These are phyloP conservation scores for Penicillium lagena DNA, from an alignment of 495 filamentous ascomycete species.

Conservation along the genomic window DNA sequence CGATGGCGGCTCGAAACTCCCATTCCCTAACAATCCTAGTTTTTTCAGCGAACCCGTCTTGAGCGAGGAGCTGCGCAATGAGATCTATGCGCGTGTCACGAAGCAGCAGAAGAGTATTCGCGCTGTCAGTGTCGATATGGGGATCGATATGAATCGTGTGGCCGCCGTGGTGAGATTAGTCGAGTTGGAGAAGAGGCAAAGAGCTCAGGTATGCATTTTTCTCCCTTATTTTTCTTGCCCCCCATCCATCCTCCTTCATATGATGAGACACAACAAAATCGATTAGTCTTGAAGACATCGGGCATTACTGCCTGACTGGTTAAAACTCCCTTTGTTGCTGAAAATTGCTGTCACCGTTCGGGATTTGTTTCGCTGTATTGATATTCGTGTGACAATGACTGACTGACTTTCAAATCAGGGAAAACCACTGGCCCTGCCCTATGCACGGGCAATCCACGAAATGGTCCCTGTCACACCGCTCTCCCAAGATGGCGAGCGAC, in stretches of 20 bases:
- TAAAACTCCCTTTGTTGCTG: constrained; percentile 45
- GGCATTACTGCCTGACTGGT: constrained; percentile 49
- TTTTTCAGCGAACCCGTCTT: constrained; percentile 72
- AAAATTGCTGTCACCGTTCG: too few relatives aligned
- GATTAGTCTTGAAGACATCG: constrained; percentile 99
- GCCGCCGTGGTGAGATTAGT: constrained; percentile 85
- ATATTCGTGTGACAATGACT: constrained; percentile 2
- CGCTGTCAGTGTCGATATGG: constrained; percentile 67
- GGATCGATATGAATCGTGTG: constrained; percentile 80
- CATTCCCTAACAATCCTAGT: constrained; percentile 69
- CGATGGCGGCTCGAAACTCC: constrained; percentile 21
- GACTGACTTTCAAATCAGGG: constrained; percentile 44
- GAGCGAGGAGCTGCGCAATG: constrained; percentile 65
- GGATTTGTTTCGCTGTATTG: background rate
- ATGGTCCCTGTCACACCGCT: constrained; percentile 68
- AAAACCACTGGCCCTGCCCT: constrained; percentile 69
- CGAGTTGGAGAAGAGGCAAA: constrained; percentile 75
- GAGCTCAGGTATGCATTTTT: constrained; percentile 50
- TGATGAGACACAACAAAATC: constrained; percentile 72
- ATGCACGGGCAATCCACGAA: constrained; percentile 63
- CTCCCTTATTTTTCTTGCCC: background rate
- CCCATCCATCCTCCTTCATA: constrained; percentile 21
- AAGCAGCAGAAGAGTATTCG: constrained; percentile 60
- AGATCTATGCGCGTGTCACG: constrained; percentile 66
- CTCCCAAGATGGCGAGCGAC: constrained; percentile 13